Evolutionary conservation across 1,139 yeast genomes (phyloP), one percentile per base, ranked within the genome.

Genomic region (Taphrina betulina): DNA sequence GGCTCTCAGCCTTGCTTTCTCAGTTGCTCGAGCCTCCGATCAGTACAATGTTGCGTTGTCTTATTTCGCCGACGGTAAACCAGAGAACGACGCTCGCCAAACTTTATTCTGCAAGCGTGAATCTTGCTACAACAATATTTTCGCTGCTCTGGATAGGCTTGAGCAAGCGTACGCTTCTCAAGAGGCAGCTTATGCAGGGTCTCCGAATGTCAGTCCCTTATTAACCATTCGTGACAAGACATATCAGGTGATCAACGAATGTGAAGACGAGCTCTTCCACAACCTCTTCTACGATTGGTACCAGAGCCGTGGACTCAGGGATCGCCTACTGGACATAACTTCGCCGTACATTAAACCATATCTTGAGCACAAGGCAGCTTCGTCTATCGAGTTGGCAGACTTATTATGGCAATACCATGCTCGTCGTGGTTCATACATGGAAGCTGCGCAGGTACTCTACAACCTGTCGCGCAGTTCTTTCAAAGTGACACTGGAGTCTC

Each of bases 281-380:
- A 88, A 83, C 69, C 85, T 86, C 62, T 80, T 92, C 63, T 94
- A 94, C 68, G 95, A 87, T 67, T 94, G 98, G 97, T 83, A 88
- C 64, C 82, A 89, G 38, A 73, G 77, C 43, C 86, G 86, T 66
- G 90, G 88, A 1, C 78, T 82, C 33, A 83, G 86, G 60, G 94
- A 85, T 57, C 78, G 89, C 59, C 73, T 94, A 43, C 74, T 92
- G 62, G 87, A 84, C 84, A 85, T 57, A 8, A 42, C 46, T 16
- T 87, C 97, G 0, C 88, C 92, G 8, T 90, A 75, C 65, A 81
- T 92, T 42, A 74, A 87, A 58, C 81, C 84, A 33, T 94, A 86
- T 65, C 77, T 94, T 66, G 82, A 83, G 64, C 85, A 83, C 64
- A 84, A 82, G 62, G 79, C 96, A 0, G 72, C 75, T 55, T 77